Evolutionary conservation across 768 basidiomycete genomes (phyloP), one percentile per base, ranked within the genome.

Genomic region (Collybia nuda): DNA sequence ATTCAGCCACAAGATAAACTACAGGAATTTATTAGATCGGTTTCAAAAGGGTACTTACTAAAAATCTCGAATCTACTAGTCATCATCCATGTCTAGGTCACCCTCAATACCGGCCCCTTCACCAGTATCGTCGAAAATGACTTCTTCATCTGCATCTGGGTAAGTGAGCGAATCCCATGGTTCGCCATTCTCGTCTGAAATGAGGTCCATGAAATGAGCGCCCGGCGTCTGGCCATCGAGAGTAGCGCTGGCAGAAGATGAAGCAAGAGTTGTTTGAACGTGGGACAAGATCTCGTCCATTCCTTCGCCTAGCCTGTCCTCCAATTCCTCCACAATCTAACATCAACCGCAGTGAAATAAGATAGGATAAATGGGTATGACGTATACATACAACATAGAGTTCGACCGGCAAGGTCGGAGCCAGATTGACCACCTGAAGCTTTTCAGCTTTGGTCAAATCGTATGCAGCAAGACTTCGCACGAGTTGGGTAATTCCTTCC

Each of bases 301-400:
- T 26, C 77, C 72, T 36, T 85, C 78, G 0, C 85, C 84, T 4
- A 93, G 78, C 39, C 94, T 80, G 56, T 90, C 87, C 66, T 94
- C 91, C 2, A 93, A 70, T 65, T 98, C 94, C 68, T 98, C 95
- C 7, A 98, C 82, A 48, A 96, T 88, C 94, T 97, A 26, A 39
- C 8, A 24, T 40, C 23, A 14, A 38, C 3, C 1, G 17, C 26
- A 14, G 32, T 5, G 18, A 11, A n/a, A 15, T 44, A 9, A 15
- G 15, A 38, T 15, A 11, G 28, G 23, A 32, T 17, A 11, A 26
- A 26, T 41, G 21, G 4, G 18, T 22, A 12, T 17, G 36, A 39
- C 12, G 9, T n/a, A 24, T 26, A 79, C 91, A 40, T 56, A 95
- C 93, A 50, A 91, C 88, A 61, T 97, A 95, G 21, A 97, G 81